Conservation (phyloP, 2,329 filamentous ascomycete genomes). For the Alternaria infectoria region DNA sequence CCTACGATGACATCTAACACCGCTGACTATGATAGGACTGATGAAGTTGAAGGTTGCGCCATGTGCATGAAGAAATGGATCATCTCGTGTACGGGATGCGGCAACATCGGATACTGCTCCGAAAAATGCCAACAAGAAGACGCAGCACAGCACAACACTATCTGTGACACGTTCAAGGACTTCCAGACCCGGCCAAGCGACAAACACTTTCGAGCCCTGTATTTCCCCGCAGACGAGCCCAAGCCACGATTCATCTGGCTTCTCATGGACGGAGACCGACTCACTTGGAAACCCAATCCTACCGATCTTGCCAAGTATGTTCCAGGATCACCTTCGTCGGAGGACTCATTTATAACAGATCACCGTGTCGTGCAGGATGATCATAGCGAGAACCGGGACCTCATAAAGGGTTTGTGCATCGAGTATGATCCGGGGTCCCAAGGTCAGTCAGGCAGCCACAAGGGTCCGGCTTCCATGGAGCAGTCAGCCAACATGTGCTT, state of each 20-base stretch:
- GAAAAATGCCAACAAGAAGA: neutral
- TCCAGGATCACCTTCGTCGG: neutral
- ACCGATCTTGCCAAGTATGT: neutral
- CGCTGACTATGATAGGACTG: neutral
- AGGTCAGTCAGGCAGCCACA: neutral
- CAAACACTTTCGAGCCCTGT: neutral
- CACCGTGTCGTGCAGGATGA: neutral
- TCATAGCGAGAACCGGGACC: neutral
- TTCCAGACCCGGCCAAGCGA: neutral
- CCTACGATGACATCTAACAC: neutral
- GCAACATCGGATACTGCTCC: neutral
- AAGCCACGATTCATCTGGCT: slow-evolving; percentile 3
- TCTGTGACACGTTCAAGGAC: neutral
- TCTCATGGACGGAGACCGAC: neutral
- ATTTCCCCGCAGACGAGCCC: neutral
- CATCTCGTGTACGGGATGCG: neutral
- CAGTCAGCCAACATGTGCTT: neutral
- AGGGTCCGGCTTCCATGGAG: neutral
- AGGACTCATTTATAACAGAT: neutral
- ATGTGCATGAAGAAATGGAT: neutral
- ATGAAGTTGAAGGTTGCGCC: neutral
- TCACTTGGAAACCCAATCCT: neutral
- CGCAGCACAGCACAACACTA: neutral
- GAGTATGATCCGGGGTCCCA: neutral
- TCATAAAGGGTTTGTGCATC: neutral